Evolutionary conservation across 1,284 basidiomycete genomes (phyloP).

Genomic region (Cystobasidium pallidum): DNA sequence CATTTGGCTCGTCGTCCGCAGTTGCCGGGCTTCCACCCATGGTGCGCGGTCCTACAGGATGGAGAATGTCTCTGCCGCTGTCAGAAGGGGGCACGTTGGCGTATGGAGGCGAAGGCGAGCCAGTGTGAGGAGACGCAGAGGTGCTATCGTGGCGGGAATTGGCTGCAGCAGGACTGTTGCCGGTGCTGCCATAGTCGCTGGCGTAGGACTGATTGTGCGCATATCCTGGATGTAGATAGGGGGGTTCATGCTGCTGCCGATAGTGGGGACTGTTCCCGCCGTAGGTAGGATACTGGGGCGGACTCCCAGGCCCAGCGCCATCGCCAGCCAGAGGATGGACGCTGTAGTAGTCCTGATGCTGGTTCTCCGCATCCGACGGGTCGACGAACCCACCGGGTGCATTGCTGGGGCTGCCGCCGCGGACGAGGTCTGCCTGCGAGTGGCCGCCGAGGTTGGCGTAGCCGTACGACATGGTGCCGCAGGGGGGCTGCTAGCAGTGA

Average conservation of each 20-base stretch:
- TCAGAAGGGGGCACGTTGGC: constrained; percentile 6
- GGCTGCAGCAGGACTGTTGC: background rate
- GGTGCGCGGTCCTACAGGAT: constrained; percentile 25
- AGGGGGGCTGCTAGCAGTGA: background rate
- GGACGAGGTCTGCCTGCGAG: constrained; percentile 12
- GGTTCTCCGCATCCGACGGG: constrained; percentile 17
- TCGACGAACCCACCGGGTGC: constrained; percentile 19
- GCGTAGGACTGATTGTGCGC: constrained; percentile 27
- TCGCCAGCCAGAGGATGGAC: background rate
- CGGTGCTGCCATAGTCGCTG: constrained; percentile 15
- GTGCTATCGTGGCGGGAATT: background rate
- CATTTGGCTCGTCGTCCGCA: constrained; percentile 1
- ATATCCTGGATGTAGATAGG: constrained; percentile 27
- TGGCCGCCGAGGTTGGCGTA: constrained; percentile 18
- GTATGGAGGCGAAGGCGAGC: constrained; percentile 4
- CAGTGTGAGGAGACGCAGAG: background rate
- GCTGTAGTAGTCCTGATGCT: constrained; percentile 22
- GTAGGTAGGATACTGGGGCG: constrained; percentile 12
- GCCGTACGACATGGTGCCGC: constrained; percentile 12
- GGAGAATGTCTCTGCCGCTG: constrained; percentile 9
- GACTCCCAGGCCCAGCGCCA: background rate
- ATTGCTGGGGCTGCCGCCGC: background rate
- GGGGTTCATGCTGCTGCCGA: constrained; percentile 2
- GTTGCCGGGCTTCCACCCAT: background rate
- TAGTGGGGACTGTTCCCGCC: constrained; percentile 19